Evolutionary conservation across 2,329 filamentous ascomycete species (phyloP).

Genomic region (Arthrobotrys megalospora): DNA sequence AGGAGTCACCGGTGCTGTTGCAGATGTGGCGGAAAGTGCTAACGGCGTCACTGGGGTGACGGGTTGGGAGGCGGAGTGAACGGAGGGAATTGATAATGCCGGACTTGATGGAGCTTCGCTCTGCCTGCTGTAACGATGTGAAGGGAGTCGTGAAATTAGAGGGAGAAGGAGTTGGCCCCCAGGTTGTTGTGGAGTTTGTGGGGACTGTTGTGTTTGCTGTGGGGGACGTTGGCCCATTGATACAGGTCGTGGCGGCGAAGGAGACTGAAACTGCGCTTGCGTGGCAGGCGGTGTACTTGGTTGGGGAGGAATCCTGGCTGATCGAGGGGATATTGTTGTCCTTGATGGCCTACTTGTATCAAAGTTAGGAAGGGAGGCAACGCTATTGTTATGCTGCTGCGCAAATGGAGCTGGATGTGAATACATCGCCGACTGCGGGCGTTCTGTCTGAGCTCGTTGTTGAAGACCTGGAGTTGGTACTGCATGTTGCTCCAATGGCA

Average conservation of each 20-base stretch:
- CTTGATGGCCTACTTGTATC: slow-evolving; percentile 34
- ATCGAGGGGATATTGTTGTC: background rate
- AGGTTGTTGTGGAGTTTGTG: slow-evolving; percentile 10
- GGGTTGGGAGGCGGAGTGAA: slow-evolving; percentile 45
- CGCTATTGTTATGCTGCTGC: slow-evolving; percentile 40
- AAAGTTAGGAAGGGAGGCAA: slow-evolving; percentile 50
- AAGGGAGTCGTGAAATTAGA: slow-evolving; percentile 53
- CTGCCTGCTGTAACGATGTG: slow-evolving; percentile 42
- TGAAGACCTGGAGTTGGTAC: slow-evolving; percentile 36
- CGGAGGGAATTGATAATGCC: slow-evolving; percentile 47
- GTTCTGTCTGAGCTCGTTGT: slow-evolving; percentile 51
- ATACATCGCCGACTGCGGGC: slow-evolving; percentile 55
- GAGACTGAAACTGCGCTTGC: slow-evolving; percentile 20
- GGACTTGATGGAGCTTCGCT: slow-evolving; percentile 24
- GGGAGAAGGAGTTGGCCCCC: slow-evolving; percentile 40
- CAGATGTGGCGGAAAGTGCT: slow-evolving; percentile 24
- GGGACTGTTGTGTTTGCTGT: background rate
- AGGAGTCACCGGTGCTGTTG: slow-evolving; percentile 54
- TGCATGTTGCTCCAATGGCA: slow-evolving; percentile 42
- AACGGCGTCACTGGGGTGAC: slow-evolving; percentile 39
- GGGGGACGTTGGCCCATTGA: slow-evolving; percentile 4
- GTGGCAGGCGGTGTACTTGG: slow-evolving; percentile 18
- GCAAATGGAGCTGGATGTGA: slow-evolving; percentile 15
- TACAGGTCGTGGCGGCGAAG: slow-evolving; percentile 25
- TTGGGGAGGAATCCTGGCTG: slow-evolving; percentile 19